Base-by-base conservation (phyloP, 805 yeast species). In the Cyberlindnera sargentensis region DNA sequence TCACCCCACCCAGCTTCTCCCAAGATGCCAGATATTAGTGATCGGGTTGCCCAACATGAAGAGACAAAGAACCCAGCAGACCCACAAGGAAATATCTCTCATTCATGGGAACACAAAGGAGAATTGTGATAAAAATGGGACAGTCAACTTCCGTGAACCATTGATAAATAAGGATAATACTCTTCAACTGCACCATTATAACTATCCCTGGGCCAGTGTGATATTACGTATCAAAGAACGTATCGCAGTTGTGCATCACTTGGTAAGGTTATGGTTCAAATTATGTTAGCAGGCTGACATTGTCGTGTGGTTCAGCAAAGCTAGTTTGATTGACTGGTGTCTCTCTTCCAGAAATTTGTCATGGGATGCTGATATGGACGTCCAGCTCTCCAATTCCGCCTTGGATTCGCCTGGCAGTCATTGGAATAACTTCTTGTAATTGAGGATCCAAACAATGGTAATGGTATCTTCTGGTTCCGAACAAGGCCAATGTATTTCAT, bases 221-320 rank as follows among this genome's bases (percentile, higher is more conserved):
- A 43, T 61, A 26, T 53, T 60, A 10, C 47, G 58, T 24, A 60
- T 58, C 37, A 57, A 56, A 41, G 61, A 62, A 41, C 50, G 65
- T 40, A 50, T 50, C 31, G 49, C 46, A 9, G 63, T 55, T 9
- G 49, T 78, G 24, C 82, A 78, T 52, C 68, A 74, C 37, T 49
- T 79, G 33, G 51, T 72, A 4, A 64, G 79, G 43, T 68, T 78
- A 4, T 81, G 83, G 78, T 65, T 79, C 23, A 64, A 70, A 34
- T 75, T 78, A 53, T 60, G 77, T 30, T 54, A 63, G n/a, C 62
- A 66, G 10, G 61, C 69, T 23, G 72, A 69, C 2, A 40, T 55
- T 34, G 49, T 80, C 5, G 71, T 82, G 0, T 81, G 85, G 84
- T 67, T 80, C 31, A 76, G 81, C 5, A 83, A 79, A 58, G 86